Evolutionary conservation across 176 grass and related monocot genomes (phyloP).

Genomic region (Triticum turgidum): DNA sequence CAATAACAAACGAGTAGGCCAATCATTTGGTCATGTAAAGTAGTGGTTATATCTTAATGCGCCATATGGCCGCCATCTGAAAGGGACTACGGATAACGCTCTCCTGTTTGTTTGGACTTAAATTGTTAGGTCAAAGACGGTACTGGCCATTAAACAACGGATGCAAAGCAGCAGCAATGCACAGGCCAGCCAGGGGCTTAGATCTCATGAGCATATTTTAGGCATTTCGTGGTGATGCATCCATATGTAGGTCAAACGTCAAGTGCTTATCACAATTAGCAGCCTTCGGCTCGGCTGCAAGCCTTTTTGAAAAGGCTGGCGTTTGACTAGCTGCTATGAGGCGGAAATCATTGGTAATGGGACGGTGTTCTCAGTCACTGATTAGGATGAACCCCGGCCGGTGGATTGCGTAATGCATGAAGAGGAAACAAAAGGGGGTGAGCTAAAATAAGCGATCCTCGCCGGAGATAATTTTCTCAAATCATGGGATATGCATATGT

Average conservation of each 20-base stretch:
- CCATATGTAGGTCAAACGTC: constrained; percentile 33
- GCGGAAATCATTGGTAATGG: constrained; percentile 35
- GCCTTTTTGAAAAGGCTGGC: constrained; percentile 38
- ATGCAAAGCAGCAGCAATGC: constrained; percentile 20
- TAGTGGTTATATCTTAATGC: constrained; percentile 36
- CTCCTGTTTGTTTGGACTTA: constrained; percentile 41
- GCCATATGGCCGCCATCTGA: constrained; percentile 23
- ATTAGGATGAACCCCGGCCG: neutral
- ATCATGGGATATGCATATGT: constrained; percentile 18
- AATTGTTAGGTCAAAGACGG: constrained; percentile 49
- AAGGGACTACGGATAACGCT: constrained; percentile 41
- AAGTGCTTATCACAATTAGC: constrained; percentile 37
- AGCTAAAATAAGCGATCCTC: constrained; percentile 35
- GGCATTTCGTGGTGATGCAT: constrained; percentile 4
- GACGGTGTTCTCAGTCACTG: constrained; percentile 17
- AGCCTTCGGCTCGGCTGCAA: neutral
- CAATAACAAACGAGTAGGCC: constrained; percentile 28
- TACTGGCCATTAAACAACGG: constrained; percentile 32
- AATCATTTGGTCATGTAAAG: constrained; percentile 62
- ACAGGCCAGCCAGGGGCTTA: constrained; percentile 29
- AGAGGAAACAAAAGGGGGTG: neutral
- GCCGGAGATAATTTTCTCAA: constrained; percentile 34
- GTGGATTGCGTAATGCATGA: constrained; percentile 36
- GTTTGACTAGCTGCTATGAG: constrained; percentile 40
- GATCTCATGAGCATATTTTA: constrained; percentile 36